phyloP scores from a whole-genome alignment of 345 rosid species.

The Tarenaya hassleriana region DNA sequence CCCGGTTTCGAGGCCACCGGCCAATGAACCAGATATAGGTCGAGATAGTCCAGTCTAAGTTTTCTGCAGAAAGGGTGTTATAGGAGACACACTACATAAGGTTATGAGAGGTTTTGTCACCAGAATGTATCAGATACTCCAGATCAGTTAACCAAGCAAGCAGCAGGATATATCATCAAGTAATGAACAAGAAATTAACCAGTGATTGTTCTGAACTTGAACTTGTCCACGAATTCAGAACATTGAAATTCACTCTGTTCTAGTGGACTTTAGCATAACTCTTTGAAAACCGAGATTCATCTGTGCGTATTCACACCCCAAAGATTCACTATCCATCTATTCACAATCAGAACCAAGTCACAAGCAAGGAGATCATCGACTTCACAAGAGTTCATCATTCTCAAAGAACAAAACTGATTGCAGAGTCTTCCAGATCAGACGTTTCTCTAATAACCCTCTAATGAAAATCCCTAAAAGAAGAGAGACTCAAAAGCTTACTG shows the following conservation, averaged over 20 bases:
- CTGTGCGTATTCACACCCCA: no score
- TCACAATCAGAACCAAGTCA: no score
- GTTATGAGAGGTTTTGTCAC: no score
- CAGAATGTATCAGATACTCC: background rate
- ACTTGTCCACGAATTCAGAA: background rate
- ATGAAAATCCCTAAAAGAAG: background rate
- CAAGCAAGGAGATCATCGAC: no score
- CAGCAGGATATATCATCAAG: background rate
- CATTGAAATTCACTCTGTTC: no score
- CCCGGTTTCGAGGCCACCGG: conserved; percentile 72
- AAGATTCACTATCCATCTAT: no score
- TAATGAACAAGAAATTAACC: background rate
- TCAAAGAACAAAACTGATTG: background rate
- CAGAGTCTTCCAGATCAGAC: background rate
- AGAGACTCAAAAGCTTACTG: conserved; percentile 19
- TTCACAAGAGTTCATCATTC: background rate
- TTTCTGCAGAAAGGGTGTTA: conserved; percentile 34
- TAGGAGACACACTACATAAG: background rate
- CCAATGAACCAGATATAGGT: conserved; percentile 78
- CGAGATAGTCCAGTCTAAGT: conserved; percentile 59
- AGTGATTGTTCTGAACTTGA: background rate
- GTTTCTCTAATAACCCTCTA: background rate
- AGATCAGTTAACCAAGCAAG: background rate
- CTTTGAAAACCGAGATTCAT: no score
- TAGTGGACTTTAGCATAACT: no score